Conservation (phyloP, 2,329 filamentous ascomycete genomes). For the Fusarium sp. region DNA sequence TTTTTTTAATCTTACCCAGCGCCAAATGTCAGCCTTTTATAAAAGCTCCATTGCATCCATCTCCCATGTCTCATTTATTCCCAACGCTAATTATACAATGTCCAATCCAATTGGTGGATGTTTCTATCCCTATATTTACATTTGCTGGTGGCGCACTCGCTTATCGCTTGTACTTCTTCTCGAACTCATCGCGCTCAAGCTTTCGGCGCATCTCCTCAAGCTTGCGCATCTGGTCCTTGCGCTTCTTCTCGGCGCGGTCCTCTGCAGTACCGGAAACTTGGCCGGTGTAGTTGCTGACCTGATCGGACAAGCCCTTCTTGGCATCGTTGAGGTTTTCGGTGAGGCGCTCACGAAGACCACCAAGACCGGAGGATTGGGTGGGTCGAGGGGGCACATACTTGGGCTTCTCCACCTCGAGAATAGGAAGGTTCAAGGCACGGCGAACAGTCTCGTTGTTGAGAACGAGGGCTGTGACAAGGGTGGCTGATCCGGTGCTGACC, state of each 20-base stretch:
- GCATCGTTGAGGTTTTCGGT: constrained; percentile 48
- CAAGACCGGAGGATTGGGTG: constrained; percentile 32
- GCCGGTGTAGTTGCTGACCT: constrained; percentile 49
- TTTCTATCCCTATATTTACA: constrained; percentile 31
- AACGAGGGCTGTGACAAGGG: constrained; percentile 50
- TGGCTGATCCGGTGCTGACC: constrained; percentile 52
- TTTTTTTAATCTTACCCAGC: constrained; percentile 16
- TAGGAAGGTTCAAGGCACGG: constrained; percentile 50
- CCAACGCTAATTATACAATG: constrained; percentile 36
- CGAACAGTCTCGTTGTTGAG: constrained; percentile 53
- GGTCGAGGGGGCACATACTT: constrained; percentile 51
- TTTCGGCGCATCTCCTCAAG: constrained; percentile 49
- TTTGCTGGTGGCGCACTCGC: constrained; percentile 24
- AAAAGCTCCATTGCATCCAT: constrained; percentile 22
- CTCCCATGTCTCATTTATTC: constrained; percentile 25
- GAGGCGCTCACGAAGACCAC: constrained; percentile 47
- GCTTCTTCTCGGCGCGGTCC: constrained; percentile 50
- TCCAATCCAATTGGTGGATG: constrained; percentile 8
- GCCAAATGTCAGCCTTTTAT: constrained; percentile 7
- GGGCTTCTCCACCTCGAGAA: constrained; percentile 42
- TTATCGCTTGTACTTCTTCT: constrained; percentile 53
- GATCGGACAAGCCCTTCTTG: constrained; percentile 51
- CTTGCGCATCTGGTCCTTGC: constrained; percentile 48
- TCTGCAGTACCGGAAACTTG: constrained; percentile 45
- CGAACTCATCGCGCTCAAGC: constrained; percentile 51